phyloP scores from a whole-genome alignment of 2,329 filamentous ascomycete genomes.

The Paramyrothecium sp. region DNA sequence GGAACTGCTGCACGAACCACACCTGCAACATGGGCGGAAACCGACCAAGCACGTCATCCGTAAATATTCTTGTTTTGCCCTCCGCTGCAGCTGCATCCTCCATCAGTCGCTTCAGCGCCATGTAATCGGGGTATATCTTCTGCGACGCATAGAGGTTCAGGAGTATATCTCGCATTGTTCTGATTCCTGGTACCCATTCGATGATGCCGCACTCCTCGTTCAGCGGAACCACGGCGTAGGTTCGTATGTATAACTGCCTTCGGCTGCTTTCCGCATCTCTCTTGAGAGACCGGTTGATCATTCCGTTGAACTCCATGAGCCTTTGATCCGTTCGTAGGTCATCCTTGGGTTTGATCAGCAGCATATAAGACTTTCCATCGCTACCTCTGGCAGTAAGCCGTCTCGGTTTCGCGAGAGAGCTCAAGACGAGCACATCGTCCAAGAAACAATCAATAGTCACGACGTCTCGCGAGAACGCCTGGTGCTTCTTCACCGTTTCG shows the following conservation, averaged over 20 bases:
- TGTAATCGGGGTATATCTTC: conserved; percentile 69
- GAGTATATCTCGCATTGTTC: conserved; percentile 89
- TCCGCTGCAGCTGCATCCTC: conserved; percentile 59
- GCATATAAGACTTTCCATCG: conserved; percentile 83
- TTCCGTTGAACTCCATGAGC: conserved; percentile 97
- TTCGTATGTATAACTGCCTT: conserved; percentile 90
- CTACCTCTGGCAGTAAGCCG: conserved; percentile 86
- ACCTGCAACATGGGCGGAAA: conserved; percentile 85
- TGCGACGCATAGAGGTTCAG: conserved; percentile 74
- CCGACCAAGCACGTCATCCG: conserved; percentile 57
- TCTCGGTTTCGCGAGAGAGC: conserved; percentile 87
- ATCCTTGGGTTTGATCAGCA: conserved; percentile 97
- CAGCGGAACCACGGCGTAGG: conserved; percentile 92
- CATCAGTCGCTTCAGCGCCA: conserved; percentile 60
- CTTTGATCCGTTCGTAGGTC: conserved; percentile 96
- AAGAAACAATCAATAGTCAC: conserved; percentile 79
- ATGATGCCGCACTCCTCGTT: conserved; percentile 98
- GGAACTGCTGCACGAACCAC: conserved; percentile 96
- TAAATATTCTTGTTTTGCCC: conserved; percentile 69
- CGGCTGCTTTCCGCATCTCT: conserved; percentile 87
- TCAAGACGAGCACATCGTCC: conserved; percentile 86
- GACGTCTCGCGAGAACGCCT: conserved; percentile 82
- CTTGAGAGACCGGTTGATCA: conserved; percentile 95
- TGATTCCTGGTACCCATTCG: conserved; percentile 97
- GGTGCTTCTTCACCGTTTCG: conserved; percentile 73